Evolutionary conservation across 23 red algal species (phyloP), one percentile per base, ranked within the genome.

Genomic region (Gracilaria caudata): DNA sequence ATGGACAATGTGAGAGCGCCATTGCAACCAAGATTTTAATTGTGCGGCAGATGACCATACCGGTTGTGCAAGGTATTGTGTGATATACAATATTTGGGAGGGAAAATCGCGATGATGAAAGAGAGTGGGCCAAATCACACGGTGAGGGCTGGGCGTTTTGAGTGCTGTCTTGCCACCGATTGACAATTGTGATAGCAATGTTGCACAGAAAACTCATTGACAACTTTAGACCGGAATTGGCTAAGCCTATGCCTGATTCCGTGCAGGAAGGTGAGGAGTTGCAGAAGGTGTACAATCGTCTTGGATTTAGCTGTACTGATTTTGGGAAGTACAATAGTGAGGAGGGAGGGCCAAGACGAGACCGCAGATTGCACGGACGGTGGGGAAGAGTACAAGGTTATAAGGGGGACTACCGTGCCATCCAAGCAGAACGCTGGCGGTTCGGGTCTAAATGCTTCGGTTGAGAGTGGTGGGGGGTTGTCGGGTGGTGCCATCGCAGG

Each of bases 401-500:
- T 45, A 7, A 10, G 10, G 10, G 41, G 41, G 10, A 45, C 41
- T 45, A 45, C 41, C 10, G 10, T 4, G 10, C 41, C 41, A 45
- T 45, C 41, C 6, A 45, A 45, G 41, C 41, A 45, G 10, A 45
- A 45, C 41, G 41, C 41, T 10, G 41, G 6, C 41, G 41, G 6
- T 10, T 7, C 41, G 4, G 10, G 6, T 45, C 6, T 7, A 7
- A 10, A 10, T 10, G 10, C 6, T 45, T 4, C 41, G 6, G 41
- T 4, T 10, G 29, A 28, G 64, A 73, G 16, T 74, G 49, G 13
- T 17, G 79, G 56, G 4, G 79, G 79, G 4, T 4, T 82, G 4
- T 60, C 46, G 5, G 79, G 79, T 13, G 79, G 79, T 8, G 58
- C 79, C 36, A 82, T 82, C 14, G 79, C 79, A 13, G 79, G 41